Conservation (phyloP, 2,329 filamentous ascomycete genomes). For the Penicillium olsonii region DNA sequence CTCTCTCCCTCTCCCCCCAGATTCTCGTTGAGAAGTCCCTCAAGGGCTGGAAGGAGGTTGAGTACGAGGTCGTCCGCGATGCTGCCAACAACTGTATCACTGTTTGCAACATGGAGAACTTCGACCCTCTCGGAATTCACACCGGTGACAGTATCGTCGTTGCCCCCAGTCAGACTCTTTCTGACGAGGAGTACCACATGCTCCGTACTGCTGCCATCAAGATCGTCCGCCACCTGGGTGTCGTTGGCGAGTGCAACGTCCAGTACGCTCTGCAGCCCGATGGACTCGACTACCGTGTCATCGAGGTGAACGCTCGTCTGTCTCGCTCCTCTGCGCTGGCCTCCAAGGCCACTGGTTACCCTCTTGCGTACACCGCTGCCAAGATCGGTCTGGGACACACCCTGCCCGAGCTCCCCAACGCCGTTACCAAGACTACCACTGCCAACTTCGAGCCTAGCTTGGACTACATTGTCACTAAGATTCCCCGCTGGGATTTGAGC, state of each 20-base stretch:
- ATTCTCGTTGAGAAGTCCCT: conserved; percentile 98
- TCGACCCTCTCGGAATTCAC: conserved; percentile 95
- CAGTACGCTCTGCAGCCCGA: conserved; percentile 97
- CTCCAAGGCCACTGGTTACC: conserved; percentile 97
- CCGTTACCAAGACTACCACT: conserved; percentile 96
- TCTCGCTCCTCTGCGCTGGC: conserved; percentile 95
- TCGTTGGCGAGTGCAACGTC: conserved; percentile 98
- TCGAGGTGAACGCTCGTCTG: conserved; percentile 97
- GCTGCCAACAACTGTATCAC: conserved; percentile 98
- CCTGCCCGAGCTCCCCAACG: conserved; percentile 92
- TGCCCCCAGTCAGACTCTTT: conserved; percentile 92
- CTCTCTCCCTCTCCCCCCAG: conserved; percentile 89
- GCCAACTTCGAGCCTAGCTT: conserved; percentile 98
- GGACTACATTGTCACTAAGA: conserved; percentile 98
- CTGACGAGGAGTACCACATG: conserved; percentile 99
- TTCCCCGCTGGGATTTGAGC: conserved; percentile 95
- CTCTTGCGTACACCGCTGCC: conserved; percentile 92
- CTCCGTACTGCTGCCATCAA: conserved; percentile 96
- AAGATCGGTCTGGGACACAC: conserved; percentile 98
- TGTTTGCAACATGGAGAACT: conserved; percentile 99
- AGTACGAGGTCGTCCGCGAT: conserved; percentile 97
- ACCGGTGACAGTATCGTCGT: conserved; percentile 99
- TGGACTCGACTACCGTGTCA: conserved; percentile 96
- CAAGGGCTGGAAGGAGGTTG: conserved; percentile 99
- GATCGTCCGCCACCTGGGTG: conserved; percentile 94